Percentiles rank a stretch among this genome's conserved stretches.
Evolutionary conservation across 129 eudicot genomes (phyloP).

Genomic region (Centrapalus pauciflorus): DNA sequence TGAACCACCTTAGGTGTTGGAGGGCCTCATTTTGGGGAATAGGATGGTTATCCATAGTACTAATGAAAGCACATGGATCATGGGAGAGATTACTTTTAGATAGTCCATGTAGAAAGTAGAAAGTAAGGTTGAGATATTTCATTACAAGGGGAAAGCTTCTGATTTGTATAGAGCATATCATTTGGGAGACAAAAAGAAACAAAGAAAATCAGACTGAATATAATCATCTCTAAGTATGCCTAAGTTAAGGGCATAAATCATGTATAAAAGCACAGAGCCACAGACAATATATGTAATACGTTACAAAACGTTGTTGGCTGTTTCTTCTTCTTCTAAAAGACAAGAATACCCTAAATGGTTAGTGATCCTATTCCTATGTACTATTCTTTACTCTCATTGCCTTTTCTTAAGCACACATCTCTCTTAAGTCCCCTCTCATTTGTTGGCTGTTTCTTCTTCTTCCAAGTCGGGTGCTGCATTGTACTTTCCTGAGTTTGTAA

Average conservation of each 20-base stretch:
- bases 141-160: background rate
- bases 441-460: no score
- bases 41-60: background rate
- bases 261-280: background rate
- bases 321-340: no score
- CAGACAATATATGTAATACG: background rate
- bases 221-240: background rate
- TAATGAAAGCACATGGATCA: background rate
- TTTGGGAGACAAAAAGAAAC: background rate
- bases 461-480: no score
- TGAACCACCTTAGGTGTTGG: background rate
- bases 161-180: background rate
- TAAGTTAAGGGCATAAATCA: background rate
- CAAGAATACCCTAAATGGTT: no score
- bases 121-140: no score
- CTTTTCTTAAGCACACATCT: no score
- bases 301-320: background rate
- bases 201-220: background rate
- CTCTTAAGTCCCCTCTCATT: no score
- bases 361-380: no score
- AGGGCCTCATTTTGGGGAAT: background rate
- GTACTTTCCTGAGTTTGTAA: no score
- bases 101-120: no score
- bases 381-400: no score
- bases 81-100: background rate